Percentiles rank a stretch among this genome's conserved stretches.
phyloP scores from a whole-genome alignment of 305 asterid species.

The Solanum chacoense region DNA sequence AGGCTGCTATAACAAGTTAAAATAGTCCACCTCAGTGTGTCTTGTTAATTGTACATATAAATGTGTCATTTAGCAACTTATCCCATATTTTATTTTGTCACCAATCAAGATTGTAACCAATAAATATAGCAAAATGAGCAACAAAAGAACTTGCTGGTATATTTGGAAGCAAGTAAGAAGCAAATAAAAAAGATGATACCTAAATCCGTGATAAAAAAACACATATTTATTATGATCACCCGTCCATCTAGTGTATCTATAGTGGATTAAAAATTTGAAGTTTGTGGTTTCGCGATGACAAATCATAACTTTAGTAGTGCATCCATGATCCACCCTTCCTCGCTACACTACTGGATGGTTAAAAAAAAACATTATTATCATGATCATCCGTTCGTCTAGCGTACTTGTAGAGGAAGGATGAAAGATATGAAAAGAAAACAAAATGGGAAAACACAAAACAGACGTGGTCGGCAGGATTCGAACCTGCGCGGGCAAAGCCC shows the following conservation, averaged over 20 bases:
- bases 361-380: no score
- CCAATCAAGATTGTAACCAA: not conserved
- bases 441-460: not conserved
- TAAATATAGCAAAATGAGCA: not conserved
- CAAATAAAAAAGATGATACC: not conserved
- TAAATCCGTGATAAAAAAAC: not conserved
- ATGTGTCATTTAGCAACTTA: not conserved
- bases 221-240: not conserved
- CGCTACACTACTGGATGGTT: not conserved
- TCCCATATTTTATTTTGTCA: not conserved
- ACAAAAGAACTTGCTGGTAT: not conserved
- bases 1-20: not conserved
- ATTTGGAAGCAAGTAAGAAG: not conserved
- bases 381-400: not conserved
- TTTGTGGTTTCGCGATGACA: not conserved
- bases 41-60: not conserved
- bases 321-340: not conserved
- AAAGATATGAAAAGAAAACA: not conserved
- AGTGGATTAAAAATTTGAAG: not conserved
- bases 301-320: not conserved
- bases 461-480: conserved; percentile 85
- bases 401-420: not conserved
- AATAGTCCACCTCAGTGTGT: not conserved
- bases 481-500: conserved; percentile 99
- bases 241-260: not conserved